phyloP scores from a whole-genome alignment of 139 green algal genomes.

The Chlorella sp. region DNA sequence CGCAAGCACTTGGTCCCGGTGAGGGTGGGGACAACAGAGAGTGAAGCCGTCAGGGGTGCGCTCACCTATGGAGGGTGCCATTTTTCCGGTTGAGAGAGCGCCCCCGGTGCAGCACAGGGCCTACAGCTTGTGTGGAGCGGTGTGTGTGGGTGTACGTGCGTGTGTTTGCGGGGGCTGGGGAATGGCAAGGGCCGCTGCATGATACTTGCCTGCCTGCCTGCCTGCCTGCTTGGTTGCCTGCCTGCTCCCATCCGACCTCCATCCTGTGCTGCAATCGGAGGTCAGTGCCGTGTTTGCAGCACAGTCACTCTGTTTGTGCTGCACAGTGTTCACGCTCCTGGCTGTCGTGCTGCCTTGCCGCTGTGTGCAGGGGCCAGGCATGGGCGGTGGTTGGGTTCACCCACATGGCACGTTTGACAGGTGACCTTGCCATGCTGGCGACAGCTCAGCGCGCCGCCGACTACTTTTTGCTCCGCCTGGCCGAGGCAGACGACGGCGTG shows the following conservation, averaged over 20 bases:
- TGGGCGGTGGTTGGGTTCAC: background rate
- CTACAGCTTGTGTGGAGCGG: background rate
- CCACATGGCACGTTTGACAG: background rate
- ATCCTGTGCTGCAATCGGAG: background rate
- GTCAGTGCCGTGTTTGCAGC: no score
- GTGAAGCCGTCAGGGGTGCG: no score
- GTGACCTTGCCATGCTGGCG: background rate
- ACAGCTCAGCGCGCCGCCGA: background rate
- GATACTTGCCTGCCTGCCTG: background rate
- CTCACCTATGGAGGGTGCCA: background rate
- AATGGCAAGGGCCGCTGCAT: background rate
- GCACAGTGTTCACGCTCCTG: no score
- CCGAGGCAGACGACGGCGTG: background rate
- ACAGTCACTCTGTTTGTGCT: no score
- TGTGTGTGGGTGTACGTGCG: no score
- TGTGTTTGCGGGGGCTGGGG: no score
- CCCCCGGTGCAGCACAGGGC: background rate
- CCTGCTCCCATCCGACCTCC: background rate
- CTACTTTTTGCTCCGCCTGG: background rate
- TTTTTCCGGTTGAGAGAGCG: no score
- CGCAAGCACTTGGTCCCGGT: no score
- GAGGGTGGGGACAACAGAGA: no score
- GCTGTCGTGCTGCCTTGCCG: no score
- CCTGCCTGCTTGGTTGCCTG: background rate
- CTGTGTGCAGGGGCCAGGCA: background rate